Base-by-base conservation (phyloP, 129 eudicot species). In the Pseudognaphalium luteoalbum region DNA sequence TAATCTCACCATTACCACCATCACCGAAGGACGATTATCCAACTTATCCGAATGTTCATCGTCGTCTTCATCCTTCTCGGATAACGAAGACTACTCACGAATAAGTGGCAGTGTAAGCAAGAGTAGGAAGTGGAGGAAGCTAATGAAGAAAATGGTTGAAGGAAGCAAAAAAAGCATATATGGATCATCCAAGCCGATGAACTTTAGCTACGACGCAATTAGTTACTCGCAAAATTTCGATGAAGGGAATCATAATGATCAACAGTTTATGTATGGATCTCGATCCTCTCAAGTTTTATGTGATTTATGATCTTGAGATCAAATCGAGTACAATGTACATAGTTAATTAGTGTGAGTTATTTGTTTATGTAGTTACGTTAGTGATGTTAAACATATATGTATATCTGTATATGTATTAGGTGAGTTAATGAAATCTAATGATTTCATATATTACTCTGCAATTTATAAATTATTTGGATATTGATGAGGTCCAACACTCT, bases 161-260 rank as follows among this genome's bases (percentile, higher is more conserved):
- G 93, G 83, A 10, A 76, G 97, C 81, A 89, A 84, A 78, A 80
- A 19, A 67, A 83, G 78, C 77, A 68, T 89, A 0, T 84, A 66
- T 16, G 82, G 83, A 32, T 75, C 92, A 17, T 74, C 80, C 0
- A 87, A 73, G 73, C 85, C 91, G 4, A 5, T 77, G 17, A 71
- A 71, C 16, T 89, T 85, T 71, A 82, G 67, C 6, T 92, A 92
- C 25, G 97, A 92, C 39, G 91, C 85, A 3, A 81, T 82, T 41
- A 92, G 97, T 81, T 92, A 92, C 37, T 74, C 97, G 0, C 93
- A 83, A 47, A 89, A 92, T 70, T 92, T 89, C 30, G 97, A 92
- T 35, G 96, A 92, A 5, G 97, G 97, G 33, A 76, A 62, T 62
- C 76, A 83, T 54, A 10, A 12, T 25, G 59, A 67, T 57, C 79